Evolutionary conservation across 768 basidiomycete genomes (phyloP).

Genomic region (Tylopilus intermedius): DNA sequence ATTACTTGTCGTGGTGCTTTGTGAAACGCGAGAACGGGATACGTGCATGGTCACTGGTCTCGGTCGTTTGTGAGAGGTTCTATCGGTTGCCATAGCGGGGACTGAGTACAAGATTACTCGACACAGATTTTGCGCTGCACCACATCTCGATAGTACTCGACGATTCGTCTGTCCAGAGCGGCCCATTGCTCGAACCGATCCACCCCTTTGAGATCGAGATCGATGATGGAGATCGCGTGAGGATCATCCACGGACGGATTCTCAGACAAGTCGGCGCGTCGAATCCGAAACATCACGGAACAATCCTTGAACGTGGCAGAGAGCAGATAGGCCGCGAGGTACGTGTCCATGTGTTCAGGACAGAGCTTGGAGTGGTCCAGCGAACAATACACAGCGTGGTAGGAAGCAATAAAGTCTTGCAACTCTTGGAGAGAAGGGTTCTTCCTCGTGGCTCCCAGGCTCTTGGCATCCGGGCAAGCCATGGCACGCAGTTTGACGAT

Average conservation of each 20-base stretch:
- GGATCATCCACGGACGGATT: conserved; percentile 27
- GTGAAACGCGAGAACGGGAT: not conserved
- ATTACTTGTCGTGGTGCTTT: not conserved
- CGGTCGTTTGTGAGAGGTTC: not conserved
- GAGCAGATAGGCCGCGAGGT: conserved; percentile 72
- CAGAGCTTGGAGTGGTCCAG: conserved; percentile 37
- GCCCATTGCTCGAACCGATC: conserved; percentile 65
- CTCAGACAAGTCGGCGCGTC: conserved; percentile 4
- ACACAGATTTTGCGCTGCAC: conserved; percentile 17
- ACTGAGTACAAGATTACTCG: conserved; percentile 7
- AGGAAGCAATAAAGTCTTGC: conserved; percentile 55
- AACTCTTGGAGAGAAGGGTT: conserved; percentile 66
- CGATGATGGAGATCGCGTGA: conserved; percentile 64
- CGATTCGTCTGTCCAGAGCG: conserved; percentile 66
- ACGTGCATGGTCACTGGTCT: not conserved
- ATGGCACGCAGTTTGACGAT: conserved; percentile 43
- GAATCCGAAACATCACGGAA: conserved; percentile 55
- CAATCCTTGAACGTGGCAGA: conserved; percentile 98
- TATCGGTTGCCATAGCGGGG: not conserved
- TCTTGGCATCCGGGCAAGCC: conserved; percentile 5
- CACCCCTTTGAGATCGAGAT: conserved; percentile 79
- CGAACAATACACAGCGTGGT: conserved; percentile 34
- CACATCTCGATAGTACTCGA: conserved; percentile 34
- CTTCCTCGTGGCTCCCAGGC: conserved; percentile 28
- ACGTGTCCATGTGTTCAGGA: conserved; percentile 50